Evolutionary conservation across 2,329 filamentous ascomycete species (phyloP).

Genomic region (Sclerotinia glacialis): DNA sequence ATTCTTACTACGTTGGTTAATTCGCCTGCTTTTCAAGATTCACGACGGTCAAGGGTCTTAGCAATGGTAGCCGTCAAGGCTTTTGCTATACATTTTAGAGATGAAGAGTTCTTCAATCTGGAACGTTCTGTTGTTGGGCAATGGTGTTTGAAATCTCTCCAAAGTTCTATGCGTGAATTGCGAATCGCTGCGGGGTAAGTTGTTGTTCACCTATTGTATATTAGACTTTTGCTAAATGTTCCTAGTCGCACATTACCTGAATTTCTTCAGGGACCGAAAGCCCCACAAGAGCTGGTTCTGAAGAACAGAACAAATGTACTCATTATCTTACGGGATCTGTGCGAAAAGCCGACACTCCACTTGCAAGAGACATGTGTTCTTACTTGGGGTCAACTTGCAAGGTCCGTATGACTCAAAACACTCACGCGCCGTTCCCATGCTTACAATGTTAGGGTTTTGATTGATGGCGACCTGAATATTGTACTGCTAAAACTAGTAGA

Average conservation of each 20-base stretch:
- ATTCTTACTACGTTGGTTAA: slow-evolving; percentile 48
- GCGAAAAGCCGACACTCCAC: slow-evolving; percentile 63
- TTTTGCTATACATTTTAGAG: slow-evolving; percentile 64
- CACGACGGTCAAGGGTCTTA: slow-evolving; percentile 61
- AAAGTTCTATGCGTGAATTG: slow-evolving; percentile 81
- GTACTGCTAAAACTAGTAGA: slow-evolving; percentile 80
- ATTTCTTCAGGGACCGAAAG: slow-evolving; percentile 55
- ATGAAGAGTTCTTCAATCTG: slow-evolving; percentile 61
- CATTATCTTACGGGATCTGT: slow-evolving; percentile 68
- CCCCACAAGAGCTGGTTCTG: slow-evolving; percentile 44
- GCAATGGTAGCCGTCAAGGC: slow-evolving; percentile 71
- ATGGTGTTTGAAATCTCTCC: slow-evolving; percentile 77
- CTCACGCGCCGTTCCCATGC: slow-evolving; percentile 4
- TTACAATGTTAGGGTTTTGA: slow-evolving; percentile 54
- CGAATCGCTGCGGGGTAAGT: slow-evolving; percentile 71
- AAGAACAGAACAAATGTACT: slow-evolving; percentile 70
- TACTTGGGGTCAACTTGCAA: slow-evolving; percentile 80
- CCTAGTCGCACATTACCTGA: slow-evolving; percentile 59
- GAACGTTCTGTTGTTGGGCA: slow-evolving; percentile 67
- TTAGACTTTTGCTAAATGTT: slow-evolving; percentile 26
- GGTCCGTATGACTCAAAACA: slow-evolving; percentile 44
- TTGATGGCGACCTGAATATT: slow-evolving; percentile 81
- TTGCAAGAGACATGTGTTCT: slow-evolving; percentile 82
- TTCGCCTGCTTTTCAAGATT: slow-evolving; percentile 48
- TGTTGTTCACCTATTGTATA: slow-evolving; percentile 13